Conservation (phyloP, 2,329 filamentous ascomycete genomes). For the Penicillium sp. region DNA sequence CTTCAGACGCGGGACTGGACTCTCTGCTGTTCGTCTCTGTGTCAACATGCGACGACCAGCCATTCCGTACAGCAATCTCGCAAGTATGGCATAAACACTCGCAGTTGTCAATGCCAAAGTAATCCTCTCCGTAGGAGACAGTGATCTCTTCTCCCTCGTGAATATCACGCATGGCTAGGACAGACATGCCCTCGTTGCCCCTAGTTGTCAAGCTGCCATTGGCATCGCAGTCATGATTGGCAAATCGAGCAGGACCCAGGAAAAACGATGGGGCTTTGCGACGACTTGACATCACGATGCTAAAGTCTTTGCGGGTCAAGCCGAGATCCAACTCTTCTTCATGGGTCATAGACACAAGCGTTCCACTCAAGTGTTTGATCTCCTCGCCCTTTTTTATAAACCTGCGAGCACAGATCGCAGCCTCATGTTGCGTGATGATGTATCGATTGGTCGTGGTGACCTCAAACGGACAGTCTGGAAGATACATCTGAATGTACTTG, state of each 20-base stretch:
- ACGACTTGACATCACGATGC: constrained; percentile 89
- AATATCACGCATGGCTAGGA: constrained; percentile 79
- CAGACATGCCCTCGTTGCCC: constrained; percentile 82
- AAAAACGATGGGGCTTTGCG: constrained; percentile 90
- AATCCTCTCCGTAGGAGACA: constrained; percentile 91
- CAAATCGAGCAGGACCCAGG: constrained; percentile 90
- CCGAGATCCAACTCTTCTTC: constrained; percentile 85
- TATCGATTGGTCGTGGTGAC: constrained; percentile 93
- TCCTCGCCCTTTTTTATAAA: constrained; percentile 77
- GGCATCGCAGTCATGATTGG: constrained; percentile 93
- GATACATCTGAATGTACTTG: constrained; percentile 89
- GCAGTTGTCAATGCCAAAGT: constrained; percentile 92
- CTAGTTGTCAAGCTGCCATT: constrained; percentile 85
- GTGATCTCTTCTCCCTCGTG: constrained; percentile 90
- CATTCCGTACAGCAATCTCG: constrained; percentile 71
- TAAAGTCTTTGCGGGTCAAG: constrained; percentile 85
- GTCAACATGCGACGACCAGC: constrained; percentile 64
- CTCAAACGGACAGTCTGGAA: constrained; percentile 91
- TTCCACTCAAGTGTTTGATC: constrained; percentile 86
- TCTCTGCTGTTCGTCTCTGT: constrained; percentile 35
- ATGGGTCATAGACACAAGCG: constrained; percentile 86
- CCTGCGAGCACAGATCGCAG: constrained; percentile 76
- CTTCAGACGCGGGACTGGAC: constrained; percentile 33
- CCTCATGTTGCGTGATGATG: constrained; percentile 85
- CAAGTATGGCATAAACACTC: constrained; percentile 91